Percentiles rank a stretch among this genome's conserved stretches.
Evolutionary conservation across 768 basidiomycete genomes (phyloP).

Genomic region (Floccularia luteovirens): DNA sequence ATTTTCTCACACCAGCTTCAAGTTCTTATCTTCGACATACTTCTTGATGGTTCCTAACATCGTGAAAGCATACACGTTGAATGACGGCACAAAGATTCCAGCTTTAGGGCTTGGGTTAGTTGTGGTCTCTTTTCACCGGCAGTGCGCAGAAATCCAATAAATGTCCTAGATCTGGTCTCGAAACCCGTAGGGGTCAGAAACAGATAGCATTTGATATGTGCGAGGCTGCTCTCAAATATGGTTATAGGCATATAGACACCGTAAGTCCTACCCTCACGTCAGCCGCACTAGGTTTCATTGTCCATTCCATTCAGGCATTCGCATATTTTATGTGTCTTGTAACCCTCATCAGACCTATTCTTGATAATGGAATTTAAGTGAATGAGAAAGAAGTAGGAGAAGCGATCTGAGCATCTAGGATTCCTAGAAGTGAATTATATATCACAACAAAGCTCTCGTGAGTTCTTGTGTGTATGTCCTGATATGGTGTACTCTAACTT

Average conservation of each 20-base stretch:
- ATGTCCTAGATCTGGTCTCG: too few relatives aligned
- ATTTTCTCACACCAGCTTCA: too few relatives aligned
- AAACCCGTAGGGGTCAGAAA: too few relatives aligned
- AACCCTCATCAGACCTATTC: background rate
- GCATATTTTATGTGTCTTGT: constrained; percentile 14
- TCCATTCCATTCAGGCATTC: constrained; percentile 12
- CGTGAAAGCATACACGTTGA: too few relatives aligned
- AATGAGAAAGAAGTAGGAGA: constrained; percentile 40
- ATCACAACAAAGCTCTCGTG: constrained; percentile 43
- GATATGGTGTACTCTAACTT: background rate
- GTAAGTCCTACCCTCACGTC: constrained; percentile 10
- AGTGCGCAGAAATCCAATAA: too few relatives aligned
- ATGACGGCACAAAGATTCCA: too few relatives aligned
- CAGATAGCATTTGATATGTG: constrained; percentile 3
- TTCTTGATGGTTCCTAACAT: too few relatives aligned
- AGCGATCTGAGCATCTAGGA: constrained; percentile 34
- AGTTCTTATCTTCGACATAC: too few relatives aligned
- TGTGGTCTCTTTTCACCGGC: too few relatives aligned
- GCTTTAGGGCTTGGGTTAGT: too few relatives aligned
- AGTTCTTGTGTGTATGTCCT: constrained; percentile 1
- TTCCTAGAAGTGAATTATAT: constrained; percentile 38
- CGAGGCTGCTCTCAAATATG: constrained; percentile 10
- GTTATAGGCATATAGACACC: constrained; percentile 42
- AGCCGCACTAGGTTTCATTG: background rate
- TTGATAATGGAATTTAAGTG: constrained; percentile 10